Evolutionary conservation across 768 basidiomycete species (phyloP).

Genomic region (Mycena alexandri): DNA sequence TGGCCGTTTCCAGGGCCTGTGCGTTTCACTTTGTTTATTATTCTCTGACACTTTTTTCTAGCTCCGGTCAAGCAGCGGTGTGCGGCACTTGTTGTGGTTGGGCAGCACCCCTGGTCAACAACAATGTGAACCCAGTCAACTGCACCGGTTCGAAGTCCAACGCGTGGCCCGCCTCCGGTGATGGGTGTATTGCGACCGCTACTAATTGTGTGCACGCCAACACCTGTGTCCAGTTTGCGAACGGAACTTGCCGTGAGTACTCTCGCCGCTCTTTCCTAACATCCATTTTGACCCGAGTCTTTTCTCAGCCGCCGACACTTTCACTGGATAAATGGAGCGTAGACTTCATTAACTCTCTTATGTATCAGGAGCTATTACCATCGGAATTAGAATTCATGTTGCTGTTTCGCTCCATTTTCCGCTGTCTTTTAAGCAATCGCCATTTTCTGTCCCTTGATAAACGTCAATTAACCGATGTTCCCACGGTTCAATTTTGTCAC

Average conservation of each 20-base stretch:
- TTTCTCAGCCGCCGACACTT: background rate
- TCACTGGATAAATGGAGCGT: no score
- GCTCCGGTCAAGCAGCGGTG: constrained; percentile 12
- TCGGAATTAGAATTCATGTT: no score
- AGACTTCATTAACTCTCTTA: no score
- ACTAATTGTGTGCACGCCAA: background rate
- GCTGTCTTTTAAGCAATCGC: no score
- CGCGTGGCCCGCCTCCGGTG: constrained; percentile 3
- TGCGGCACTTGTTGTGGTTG: constrained; percentile 32
- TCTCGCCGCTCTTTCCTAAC: background rate
- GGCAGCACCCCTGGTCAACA: constrained; percentile 3
- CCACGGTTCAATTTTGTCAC: no score
- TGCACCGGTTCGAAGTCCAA: constrained; percentile 22
- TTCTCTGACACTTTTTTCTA: background rate
- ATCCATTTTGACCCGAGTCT: background rate
- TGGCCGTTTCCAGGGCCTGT: constrained; percentile 24
- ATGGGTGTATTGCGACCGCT: constrained; percentile 9
- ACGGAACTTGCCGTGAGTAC: constrained; percentile 26
- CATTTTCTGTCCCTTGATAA: no score
- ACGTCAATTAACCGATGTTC: no score
- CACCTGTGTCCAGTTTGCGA: constrained; percentile 11
- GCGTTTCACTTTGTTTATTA: background rate
- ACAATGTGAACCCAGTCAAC: constrained; percentile 21
- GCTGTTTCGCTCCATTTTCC: no score
- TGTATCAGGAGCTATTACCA: no score